Percentiles rank a stretch among this genome's conserved stretches.
Evolutionary conservation across 2,329 filamentous ascomycete species (phyloP).

Genomic region (Scleromitrula shiraiana): DNA sequence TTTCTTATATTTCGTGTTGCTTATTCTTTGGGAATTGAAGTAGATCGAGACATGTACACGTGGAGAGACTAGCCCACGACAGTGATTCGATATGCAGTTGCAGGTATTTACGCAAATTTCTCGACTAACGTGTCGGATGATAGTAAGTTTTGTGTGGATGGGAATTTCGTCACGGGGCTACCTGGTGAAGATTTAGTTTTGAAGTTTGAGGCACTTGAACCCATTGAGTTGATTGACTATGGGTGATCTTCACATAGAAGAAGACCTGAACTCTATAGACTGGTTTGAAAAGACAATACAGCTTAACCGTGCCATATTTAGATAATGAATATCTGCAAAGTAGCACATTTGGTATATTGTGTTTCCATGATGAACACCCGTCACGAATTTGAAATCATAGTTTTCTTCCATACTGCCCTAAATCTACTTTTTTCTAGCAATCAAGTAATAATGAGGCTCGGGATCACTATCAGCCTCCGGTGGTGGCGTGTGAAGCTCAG

Average conservation of each 20-base stretch:
- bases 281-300: too few relatives aligned
- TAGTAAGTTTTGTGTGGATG: not conserved
- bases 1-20: not conserved
- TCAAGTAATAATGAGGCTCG: not conserved
- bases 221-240: not conserved
- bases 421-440: not conserved
- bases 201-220: not conserved
- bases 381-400: too few relatives aligned
- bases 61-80: too few relatives aligned
- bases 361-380: too few relatives aligned
- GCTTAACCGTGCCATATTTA: too few relatives aligned
- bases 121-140: not conserved
- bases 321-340: too few relatives aligned
- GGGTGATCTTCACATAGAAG: too few relatives aligned
- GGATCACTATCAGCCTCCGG: not conserved
- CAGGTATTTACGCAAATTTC: not conserved
- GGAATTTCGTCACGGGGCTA: not conserved
- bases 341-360: too few relatives aligned
- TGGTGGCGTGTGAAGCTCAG: not conserved
- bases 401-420: not conserved
- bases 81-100: not conserved
- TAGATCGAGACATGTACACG: too few relatives aligned
- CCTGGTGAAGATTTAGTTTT: not conserved
- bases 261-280: too few relatives aligned
- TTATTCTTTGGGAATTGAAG: too few relatives aligned